phyloP scores from a whole-genome alignment of 768 basidiomycete genomes.

The Strobilomyces echinocephalus region DNA sequence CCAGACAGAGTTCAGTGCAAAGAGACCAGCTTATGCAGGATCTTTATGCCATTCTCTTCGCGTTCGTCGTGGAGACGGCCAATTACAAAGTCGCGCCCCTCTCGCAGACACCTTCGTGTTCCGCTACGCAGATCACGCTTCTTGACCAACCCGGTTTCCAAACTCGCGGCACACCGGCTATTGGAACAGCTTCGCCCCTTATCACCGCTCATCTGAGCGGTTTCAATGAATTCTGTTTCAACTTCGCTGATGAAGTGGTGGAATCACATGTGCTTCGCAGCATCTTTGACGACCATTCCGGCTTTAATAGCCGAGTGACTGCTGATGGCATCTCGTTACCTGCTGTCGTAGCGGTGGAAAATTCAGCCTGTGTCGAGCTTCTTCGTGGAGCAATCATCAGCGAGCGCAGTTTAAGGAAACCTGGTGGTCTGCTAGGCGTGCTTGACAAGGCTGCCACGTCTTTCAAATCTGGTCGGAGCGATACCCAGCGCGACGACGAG shows the following conservation, averaged over 20 bases:
- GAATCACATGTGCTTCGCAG: constrained; percentile 52
- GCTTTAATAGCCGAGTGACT: constrained; percentile 40
- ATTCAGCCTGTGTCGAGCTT: constrained; percentile 51
- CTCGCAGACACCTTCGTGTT: constrained; percentile 36
- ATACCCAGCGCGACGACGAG: constrained; percentile 45
- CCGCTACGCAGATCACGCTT: constrained; percentile 45
- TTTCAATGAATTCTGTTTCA: constrained; percentile 59
- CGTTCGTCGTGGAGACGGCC: constrained; percentile 59
- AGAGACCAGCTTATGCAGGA: constrained; percentile 53
- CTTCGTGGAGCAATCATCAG: constrained; percentile 49
- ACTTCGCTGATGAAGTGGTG: constrained; percentile 56
- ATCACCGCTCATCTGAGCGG: constrained; percentile 52
- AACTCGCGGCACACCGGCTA: constrained; percentile 41
- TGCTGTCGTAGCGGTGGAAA: constrained; percentile 47
- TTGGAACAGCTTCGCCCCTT: constrained; percentile 43
- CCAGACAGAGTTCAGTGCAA: constrained; percentile 46
- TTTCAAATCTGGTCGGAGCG: constrained; percentile 48
- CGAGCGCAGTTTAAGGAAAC: constrained; percentile 45
- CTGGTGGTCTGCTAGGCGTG: constrained; percentile 54
- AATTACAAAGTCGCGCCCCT: constrained; percentile 52
- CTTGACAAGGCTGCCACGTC: constrained; percentile 48
- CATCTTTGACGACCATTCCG: constrained; percentile 47
- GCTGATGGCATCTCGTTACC: constrained; percentile 53
- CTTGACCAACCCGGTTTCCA: constrained; percentile 58
- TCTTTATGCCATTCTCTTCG: constrained; percentile 60